Conservation (phyloP, 2,329 filamentous ascomycete genomes). For the Epichloe typhina region DNA sequence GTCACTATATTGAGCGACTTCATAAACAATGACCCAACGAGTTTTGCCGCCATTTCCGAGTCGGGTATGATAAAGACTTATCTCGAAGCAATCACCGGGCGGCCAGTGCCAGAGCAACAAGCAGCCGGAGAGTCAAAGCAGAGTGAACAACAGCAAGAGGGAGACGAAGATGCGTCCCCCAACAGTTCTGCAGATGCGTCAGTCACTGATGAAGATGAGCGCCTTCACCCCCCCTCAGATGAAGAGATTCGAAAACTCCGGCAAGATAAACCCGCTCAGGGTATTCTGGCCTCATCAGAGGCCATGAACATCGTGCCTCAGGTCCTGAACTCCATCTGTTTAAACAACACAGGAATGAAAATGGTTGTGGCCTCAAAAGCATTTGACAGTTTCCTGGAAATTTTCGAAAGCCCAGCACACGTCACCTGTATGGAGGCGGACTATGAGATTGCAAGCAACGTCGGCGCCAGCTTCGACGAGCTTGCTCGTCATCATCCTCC, state of each 20-base stretch:
- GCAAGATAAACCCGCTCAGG: conserved; percentile 40
- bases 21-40: conserved; percentile 97
- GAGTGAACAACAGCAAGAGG: conserved; percentile 18
- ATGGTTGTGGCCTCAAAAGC: conserved; percentile 75
- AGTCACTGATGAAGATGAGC: conserved; percentile 21
- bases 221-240: conserved; percentile 39
- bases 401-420: conserved; percentile 89
- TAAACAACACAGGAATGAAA: conserved; percentile 78
- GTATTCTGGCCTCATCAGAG: conserved; percentile 77
- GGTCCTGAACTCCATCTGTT: conserved; percentile 83
- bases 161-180: conserved; percentile 24
- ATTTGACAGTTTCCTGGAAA: conserved; percentile 78
- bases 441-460: conserved; percentile 50
- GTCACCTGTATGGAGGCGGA: conserved; percentile 73
- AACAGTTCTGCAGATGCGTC: conserved; percentile 27
- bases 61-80: conserved; percentile 81
- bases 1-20: conserved; percentile 89
- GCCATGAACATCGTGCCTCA: conserved; percentile 77
- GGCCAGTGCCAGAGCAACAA: conserved; percentile 23
- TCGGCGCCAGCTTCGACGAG: conserved; percentile 86
- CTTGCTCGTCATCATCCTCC: conserved; percentile 84
- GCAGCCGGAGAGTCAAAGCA: conserved; percentile 17
- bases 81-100: conserved; percentile 63
- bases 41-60: conserved; percentile 90
- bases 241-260: conserved; percentile 34